Percentiles rank a stretch among this genome's conserved stretches.
Conservation (phyloP, 768 basidiomycete genomes). For the Lactarius tabidus region DNA sequence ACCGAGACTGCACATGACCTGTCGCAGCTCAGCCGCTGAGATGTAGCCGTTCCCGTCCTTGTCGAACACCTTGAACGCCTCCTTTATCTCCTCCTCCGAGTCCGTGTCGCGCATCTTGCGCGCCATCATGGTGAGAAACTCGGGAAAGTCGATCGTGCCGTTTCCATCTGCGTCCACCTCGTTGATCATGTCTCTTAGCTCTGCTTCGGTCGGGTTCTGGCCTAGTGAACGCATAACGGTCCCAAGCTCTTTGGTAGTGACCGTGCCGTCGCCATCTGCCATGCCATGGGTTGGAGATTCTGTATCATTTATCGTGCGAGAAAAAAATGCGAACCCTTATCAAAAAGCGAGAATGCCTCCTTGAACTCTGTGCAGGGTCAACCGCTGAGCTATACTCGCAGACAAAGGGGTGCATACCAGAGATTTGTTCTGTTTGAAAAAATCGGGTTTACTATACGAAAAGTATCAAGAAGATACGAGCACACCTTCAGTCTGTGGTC, state of each 20-base stretch:
- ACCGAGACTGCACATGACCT: conserved; percentile 92
- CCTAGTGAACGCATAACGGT: conserved; percentile 92
- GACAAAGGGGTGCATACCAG: conserved; percentile 51
- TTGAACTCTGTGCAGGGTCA: conserved; percentile 76
- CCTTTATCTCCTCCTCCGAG: conserved; percentile 90
- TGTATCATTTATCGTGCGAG: not conserved
- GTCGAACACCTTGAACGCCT: conserved; percentile 97
- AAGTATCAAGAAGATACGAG: conserved; percentile 17
- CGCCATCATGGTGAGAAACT: conserved; percentile 83
- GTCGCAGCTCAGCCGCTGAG: conserved; percentile 77
- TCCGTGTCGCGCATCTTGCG: conserved; percentile 91
- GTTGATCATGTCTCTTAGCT: conserved; percentile 94
- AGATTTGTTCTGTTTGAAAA: conserved; percentile 72
- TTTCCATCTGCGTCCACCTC: conserved; percentile 89
- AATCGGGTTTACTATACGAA: not conserved
- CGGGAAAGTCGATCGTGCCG: conserved; percentile 77
- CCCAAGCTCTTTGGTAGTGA: conserved; percentile 86
- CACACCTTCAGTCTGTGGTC: conserved; percentile 54
- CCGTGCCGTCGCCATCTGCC: conserved; percentile 87
- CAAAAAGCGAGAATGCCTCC: conserved; percentile 97
- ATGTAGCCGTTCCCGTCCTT: conserved; percentile 94
- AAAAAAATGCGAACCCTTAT: conserved; percentile 65
- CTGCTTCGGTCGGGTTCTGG: conserved; percentile 89
- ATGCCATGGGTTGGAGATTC: conserved; percentile 30
- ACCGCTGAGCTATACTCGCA: not conserved